Conservation (phyloP, 257 asterid genomes). For the Scutellaria minor region DNA sequence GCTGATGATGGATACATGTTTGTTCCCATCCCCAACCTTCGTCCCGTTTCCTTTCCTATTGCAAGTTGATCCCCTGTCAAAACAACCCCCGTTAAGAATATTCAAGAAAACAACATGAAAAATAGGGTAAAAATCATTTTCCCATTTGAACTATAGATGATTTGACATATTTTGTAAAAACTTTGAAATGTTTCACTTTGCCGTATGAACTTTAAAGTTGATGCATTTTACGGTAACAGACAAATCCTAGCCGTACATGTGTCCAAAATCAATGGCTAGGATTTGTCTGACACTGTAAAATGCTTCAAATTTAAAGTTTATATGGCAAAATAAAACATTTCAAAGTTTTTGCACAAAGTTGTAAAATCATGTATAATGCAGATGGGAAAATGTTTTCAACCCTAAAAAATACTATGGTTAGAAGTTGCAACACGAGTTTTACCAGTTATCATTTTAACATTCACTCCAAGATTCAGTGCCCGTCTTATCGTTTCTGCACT, state of each 20-base stretch:
- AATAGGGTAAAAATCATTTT: not conserved
- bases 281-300: too few relatives aligned
- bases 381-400: not conserved
- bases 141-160: too few relatives aligned
- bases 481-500: slow-evolving; percentile 92
- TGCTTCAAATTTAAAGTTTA: too few relatives aligned
- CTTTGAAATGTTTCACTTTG: too few relatives aligned
- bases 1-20: slow-evolving; percentile 99
- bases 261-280: too few relatives aligned
- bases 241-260: too few relatives aligned
- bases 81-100: slow-evolving; percentile 19
- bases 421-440: slow-evolving; percentile 14
- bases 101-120: not conserved
- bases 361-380: too few relatives aligned
- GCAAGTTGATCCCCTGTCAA: slow-evolving; percentile 95
- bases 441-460: slow-evolving; percentile 97
- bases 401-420: not conserved
- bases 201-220: too few relatives aligned
- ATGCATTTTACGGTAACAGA: too few relatives aligned
- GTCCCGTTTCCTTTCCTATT: slow-evolving; percentile 95
- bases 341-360: too few relatives aligned
- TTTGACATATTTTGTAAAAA: too few relatives aligned
- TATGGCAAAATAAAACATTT: too few relatives aligned
- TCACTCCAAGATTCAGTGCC: slow-evolving; percentile 89
- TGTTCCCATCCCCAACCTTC: slow-evolving; percentile 98